Evolutionary conservation across 192 early-diverging fungal genomes (phyloP).

Genomic region (Haplosporangium gracile): DNA sequence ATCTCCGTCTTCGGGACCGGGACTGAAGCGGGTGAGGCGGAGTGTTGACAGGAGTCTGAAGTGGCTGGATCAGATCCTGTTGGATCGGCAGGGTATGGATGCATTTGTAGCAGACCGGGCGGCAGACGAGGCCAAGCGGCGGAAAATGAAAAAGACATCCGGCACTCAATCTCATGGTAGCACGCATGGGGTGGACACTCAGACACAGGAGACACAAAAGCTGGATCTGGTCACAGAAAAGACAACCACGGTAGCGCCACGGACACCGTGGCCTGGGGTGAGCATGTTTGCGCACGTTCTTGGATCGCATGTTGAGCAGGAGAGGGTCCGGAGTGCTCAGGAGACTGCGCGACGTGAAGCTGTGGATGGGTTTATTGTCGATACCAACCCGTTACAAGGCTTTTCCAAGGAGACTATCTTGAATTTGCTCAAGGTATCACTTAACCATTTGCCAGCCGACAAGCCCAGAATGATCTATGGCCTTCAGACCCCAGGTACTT

Average conservation of each 20-base stretch:
- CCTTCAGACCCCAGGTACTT: slow-evolving; percentile 65
- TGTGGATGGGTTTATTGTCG: slow-evolving; percentile 67
- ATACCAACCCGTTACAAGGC: slow-evolving; percentile 50
- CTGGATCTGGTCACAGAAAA: not conserved
- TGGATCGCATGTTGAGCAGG: slow-evolving; percentile 60
- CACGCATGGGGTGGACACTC: not conserved
- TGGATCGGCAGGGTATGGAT: slow-evolving; percentile 39
- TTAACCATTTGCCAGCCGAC: slow-evolving; percentile 60
- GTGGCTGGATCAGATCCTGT: slow-evolving; percentile 62
- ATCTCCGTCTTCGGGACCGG: slow-evolving; percentile 10
- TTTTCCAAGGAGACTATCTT: slow-evolving; percentile 44
- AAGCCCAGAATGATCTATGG: slow-evolving; percentile 72
- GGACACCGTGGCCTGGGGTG: slow-evolving; percentile 31
- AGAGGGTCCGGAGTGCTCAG: slow-evolving; percentile 60
- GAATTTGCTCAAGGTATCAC: slow-evolving; percentile 59
- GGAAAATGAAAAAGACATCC: not conserved
- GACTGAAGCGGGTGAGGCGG: slow-evolving; percentile 58
- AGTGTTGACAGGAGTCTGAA: slow-evolving; percentile 63
- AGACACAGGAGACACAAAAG: not conserved
- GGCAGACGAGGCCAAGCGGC: slow-evolving; percentile 51
- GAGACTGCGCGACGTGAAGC: slow-evolving; percentile 61
- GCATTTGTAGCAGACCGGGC: slow-evolving; percentile 24
- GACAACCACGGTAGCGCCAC: not conserved
- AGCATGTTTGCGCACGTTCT: slow-evolving; percentile 65
- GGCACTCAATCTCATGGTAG: not conserved